Evolutionary conservation across 768 basidiomycete genomes (phyloP).

Genomic region (Rhodotorula sphaerocarpa): DNA sequence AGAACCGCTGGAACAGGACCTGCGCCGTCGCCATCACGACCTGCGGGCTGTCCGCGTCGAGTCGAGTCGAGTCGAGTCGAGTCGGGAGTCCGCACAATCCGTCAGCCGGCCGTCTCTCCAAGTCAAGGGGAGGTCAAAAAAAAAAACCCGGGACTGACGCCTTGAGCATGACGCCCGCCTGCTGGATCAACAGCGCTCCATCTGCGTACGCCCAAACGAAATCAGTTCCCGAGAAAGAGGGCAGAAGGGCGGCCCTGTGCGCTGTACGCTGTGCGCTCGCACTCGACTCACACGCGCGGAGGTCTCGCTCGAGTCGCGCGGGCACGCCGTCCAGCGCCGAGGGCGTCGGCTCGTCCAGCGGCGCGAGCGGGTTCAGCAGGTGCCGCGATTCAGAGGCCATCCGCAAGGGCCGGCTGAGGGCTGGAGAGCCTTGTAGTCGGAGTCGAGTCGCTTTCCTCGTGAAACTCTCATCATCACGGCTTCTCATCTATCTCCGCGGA

Average conservation of each 20-base stretch:
- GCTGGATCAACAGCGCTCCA: constrained; percentile 89
- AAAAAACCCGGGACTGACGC: constrained; percentile 58
- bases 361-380: constrained; percentile 71
- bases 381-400: constrained; percentile 32
- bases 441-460: too few relatives aligned
- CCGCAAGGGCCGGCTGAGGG: too few relatives aligned
- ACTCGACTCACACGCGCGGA: constrained; percentile 58
- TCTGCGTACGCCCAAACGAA: constrained; percentile 37
- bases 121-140: not conserved
- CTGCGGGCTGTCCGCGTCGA: constrained; percentile 56
- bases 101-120: not conserved
- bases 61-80: too few relatives aligned
- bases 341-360: constrained; percentile 67
- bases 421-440: too few relatives aligned
- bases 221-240: too few relatives aligned
- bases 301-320: constrained; percentile 69
- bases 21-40: constrained; percentile 95
- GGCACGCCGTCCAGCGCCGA: constrained; percentile 77
- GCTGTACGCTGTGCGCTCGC: too few relatives aligned
- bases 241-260: too few relatives aligned
- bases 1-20: constrained; percentile 92
- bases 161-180: constrained; percentile 81
- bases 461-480: too few relatives aligned
- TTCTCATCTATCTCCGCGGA: too few relatives aligned
- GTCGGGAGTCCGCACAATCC: too few relatives aligned